Base-by-base conservation (phyloP, 768 basidiomycete genomes). In the Royoungia palumana region DNA sequence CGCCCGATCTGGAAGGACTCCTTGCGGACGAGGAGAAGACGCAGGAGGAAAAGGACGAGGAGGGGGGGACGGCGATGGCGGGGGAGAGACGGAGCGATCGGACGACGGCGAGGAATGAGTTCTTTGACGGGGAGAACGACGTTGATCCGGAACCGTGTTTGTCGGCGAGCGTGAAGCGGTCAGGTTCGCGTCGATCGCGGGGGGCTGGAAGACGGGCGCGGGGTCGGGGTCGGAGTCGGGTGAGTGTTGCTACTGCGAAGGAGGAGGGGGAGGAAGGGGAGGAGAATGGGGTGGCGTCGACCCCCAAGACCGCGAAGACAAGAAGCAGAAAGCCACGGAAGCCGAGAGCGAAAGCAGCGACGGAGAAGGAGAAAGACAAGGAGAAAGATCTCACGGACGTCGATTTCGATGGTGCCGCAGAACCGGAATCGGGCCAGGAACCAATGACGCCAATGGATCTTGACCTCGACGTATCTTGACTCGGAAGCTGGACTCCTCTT, bases 1-100 rank as follows among this genome's bases (percentile, higher is more conserved):
- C 96, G 4, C 94, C 94, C 0, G 87, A 94, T 59, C 71, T 99
- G 14, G 85, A 84, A 53, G 87, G 81, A 1, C 77, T 89, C 60
- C 67, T 94, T 24, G 81, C 77, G 5, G 82, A 85, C 46, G 89
- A 92, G 63, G 83, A 87, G 25, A 70, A 76, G 46, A 82, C 76
- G 25, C 69, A 70, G 14, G 87, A 85, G 35, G 86, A 89, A 60
- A 82, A 76, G 60, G 82, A 81, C 44, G 88, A 89, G 51, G 89
- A 89, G 54, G 70, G 66, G 63, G 82, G 62, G 70, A 70, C 79
- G 9, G 77, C 78, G 3, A 57, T 70, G 21, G 80, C 78, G 4
- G 85, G 85, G 32, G 66, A 77, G 61, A 66, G 64, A 25, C 70
- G 85, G 49, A 61, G 61, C 8, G 85, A 85, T 52, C 72, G 76